Conservation (phyloP, 345 rosid species). For the Gossypium longicalyx region DNA sequence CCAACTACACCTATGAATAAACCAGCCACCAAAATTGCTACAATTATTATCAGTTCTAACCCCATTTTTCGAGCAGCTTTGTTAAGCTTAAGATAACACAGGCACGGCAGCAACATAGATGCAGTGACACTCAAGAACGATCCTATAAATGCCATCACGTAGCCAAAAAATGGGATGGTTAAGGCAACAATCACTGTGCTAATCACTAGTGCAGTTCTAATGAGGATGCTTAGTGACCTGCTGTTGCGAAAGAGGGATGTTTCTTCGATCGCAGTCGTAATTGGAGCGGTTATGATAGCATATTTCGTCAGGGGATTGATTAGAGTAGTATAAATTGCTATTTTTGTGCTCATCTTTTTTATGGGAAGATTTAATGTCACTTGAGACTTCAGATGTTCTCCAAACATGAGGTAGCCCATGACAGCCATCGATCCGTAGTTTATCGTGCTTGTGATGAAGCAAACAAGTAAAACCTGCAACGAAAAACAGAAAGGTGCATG, state of each 20-base stretch:
- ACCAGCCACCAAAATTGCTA: constrained; percentile 37
- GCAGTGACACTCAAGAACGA: constrained; percentile 48
- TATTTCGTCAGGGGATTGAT: constrained; percentile 62
- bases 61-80: constrained; percentile 29
- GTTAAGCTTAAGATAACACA: constrained; percentile 55
- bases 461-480: constrained; percentile 48
- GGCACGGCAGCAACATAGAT: constrained; percentile 52
- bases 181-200: constrained; percentile 55
- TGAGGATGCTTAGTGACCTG: constrained; percentile 31
- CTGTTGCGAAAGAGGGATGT: constrained; percentile 25
- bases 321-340: constrained; percentile 55
- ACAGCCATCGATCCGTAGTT: constrained; percentile 53
- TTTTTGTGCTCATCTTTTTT: constrained; percentile 35
- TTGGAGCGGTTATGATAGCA: constrained; percentile 45
- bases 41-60: constrained; percentile 32
- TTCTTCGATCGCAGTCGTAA: constrained; percentile 51
- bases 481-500: not conserved
- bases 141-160: constrained; percentile 62
- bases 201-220: constrained; percentile 42
- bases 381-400: constrained; percentile 53
- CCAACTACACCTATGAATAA: constrained; percentile 36
- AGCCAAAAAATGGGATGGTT: constrained; percentile 55
- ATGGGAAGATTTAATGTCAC: constrained; percentile 62
- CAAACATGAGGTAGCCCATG: constrained; percentile 64
- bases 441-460: constrained; percentile 47